Conservation (phyloP, 2,329 filamentous ascomycete species). For the Paecilomyces fulvus region DNA sequence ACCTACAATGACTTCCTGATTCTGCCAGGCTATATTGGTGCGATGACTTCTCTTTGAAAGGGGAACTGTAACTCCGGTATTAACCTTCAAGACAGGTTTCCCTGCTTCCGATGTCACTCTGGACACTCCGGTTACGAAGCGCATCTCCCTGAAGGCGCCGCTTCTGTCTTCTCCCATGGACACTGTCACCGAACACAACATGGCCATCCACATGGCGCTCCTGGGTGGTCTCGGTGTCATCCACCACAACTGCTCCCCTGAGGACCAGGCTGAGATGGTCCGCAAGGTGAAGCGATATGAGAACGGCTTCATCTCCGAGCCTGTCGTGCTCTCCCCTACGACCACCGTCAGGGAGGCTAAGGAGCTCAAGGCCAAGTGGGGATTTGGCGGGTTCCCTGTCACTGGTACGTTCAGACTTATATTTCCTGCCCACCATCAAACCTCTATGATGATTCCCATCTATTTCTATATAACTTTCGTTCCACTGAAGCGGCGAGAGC, state of each 20-base stretch:
- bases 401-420: slow-evolving; percentile 63
- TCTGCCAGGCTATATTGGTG: slow-evolving; percentile 90
- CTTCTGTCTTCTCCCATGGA: slow-evolving; percentile 99
- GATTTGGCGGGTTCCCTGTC: slow-evolving; percentile 95
- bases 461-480: slow-evolving; percentile 95
- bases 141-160: slow-evolving; percentile 90
- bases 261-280: slow-evolving; percentile 97
- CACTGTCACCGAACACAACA: slow-evolving; percentile 97
- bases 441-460: slow-evolving; percentile 63
- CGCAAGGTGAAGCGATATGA: slow-evolving; percentile 98
- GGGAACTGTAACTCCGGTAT: slow-evolving; percentile 2
- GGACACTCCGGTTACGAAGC: slow-evolving; percentile 88
- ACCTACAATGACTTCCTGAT: slow-evolving; percentile 99
- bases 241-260: slow-evolving; percentile 98
- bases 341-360: slow-evolving; percentile 89
- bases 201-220: slow-evolving; percentile 82
- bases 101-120: slow-evolving; percentile 80
- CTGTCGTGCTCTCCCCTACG: slow-evolving; percentile 77
- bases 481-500: slow-evolving; percentile 90
- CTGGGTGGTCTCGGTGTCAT: slow-evolving; percentile 65
- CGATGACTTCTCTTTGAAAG: slow-evolving; percentile 12
- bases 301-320: slow-evolving; percentile 97
- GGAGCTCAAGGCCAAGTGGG: slow-evolving; percentile 93
- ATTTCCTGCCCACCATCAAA: slow-evolving; percentile 10
- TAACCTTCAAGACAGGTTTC: slow-evolving; percentile 52